phyloP scores from a whole-genome alignment of 176 grass and related monocot genomes.

The Stipa capillata region DNA sequence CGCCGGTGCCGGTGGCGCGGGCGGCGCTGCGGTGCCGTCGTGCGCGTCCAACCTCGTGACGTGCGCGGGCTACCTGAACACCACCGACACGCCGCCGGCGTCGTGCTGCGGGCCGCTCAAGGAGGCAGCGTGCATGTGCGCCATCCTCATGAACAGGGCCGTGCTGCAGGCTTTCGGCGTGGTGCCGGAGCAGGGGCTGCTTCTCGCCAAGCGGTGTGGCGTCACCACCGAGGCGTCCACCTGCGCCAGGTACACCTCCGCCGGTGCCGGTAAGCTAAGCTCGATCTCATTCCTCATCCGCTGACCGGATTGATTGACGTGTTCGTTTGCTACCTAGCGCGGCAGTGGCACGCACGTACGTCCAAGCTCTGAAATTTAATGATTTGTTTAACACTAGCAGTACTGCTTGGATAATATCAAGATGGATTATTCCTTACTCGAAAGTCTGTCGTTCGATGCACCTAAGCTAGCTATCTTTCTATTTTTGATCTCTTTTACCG shows the following conservation, averaged over 20 bases:
- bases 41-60: slow-evolving; percentile 46
- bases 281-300: neutral
- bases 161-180: slow-evolving; percentile 46
- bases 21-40: slow-evolving; percentile 36
- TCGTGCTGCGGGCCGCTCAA: slow-evolving; percentile 56
- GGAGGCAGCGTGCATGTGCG: slow-evolving; percentile 66
- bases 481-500: neutral
- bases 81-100: slow-evolving; percentile 29
- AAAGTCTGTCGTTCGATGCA: neutral
- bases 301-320: neutral
- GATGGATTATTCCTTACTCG: neutral
- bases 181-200: slow-evolving; percentile 34
- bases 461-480: neutral
- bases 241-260: slow-evolving; percentile 35
- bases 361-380: neutral
- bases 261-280: neutral
- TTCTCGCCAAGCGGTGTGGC: slow-evolving; percentile 53
- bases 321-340: neutral
- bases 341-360: neutral
- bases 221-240: slow-evolving; percentile 36
- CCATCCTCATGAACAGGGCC: slow-evolving; percentile 49
- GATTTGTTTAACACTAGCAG: neutral
- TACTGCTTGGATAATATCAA: neutral
- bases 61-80: slow-evolving; percentile 64
- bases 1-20: neutral